A percentile compares a stretch with the other conserved stretches of the same genome.
These are phyloP conservation scores for Bombardia bombarda DNA, from an alignment of 495 filamentous ascomycete genomes.

Conservation along the genomic window DNA sequence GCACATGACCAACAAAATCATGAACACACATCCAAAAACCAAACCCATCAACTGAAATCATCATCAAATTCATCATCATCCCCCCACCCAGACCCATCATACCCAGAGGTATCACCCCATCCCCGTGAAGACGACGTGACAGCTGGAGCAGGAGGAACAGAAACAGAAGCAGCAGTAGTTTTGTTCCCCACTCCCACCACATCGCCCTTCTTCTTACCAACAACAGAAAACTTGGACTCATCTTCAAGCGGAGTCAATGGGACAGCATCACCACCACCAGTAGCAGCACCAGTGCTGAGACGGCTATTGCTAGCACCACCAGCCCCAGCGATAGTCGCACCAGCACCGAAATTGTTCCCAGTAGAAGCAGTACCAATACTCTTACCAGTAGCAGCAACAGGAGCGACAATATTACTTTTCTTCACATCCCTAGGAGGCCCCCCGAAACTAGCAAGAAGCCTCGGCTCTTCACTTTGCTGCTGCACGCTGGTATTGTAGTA, in stretches of 20 bases:
- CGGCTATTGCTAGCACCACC: not conserved
- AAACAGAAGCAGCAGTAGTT: not conserved
- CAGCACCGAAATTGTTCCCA: too few relatives aligned
- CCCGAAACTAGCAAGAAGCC: too few relatives aligned
- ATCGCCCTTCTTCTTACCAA: not conserved
- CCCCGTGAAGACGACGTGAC: too few relatives aligned
- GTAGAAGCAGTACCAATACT: too few relatives aligned
- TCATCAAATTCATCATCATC: constrained; percentile 7
- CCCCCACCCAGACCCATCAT: constrained; percentile 21
- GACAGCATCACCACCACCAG: not conserved
- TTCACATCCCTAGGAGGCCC: too few relatives aligned
- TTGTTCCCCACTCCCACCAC: too few relatives aligned
- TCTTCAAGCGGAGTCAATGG: not conserved
- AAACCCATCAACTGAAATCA: not conserved
- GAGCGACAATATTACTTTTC: too few relatives aligned
- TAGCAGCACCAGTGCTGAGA: not conserved
- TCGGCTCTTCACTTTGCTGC: too few relatives aligned
- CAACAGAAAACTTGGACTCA: not conserved
- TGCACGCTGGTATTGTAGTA: too few relatives aligned
- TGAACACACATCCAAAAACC: not conserved
- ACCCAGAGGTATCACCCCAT: constrained; percentile 12
- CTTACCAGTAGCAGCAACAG: too few relatives aligned
- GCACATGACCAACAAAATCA: not conserved
- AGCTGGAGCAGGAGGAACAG: too few relatives aligned
- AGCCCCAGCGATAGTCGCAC: too few relatives aligned